Evolutionary conservation across 768 basidiomycete genomes (phyloP), one percentile per base, ranked within the genome.

Genomic region (Leccinum uliginosum): DNA sequence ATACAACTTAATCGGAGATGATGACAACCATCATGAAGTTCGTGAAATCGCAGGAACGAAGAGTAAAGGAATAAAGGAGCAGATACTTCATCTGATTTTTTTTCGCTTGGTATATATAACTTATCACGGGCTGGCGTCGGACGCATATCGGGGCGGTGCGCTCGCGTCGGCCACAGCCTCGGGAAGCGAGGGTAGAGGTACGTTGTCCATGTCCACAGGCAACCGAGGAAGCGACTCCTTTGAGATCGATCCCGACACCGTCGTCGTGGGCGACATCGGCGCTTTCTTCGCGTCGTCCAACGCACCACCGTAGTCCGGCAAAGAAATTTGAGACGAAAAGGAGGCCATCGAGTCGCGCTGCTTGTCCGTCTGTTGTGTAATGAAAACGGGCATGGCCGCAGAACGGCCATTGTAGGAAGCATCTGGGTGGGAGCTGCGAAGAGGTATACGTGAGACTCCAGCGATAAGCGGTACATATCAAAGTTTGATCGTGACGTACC

Each of bases 321-420:
- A 62, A 14, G 79, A 79, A 51, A 79, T 65, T 57, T 75, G 73
- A 29, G 71, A 71, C 7, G 78, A 76, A 66, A 80, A 74, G 0
- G 83, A 84, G 38, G 74, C 71, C 15, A 80, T 55, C 6, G 81
- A 81, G 56, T 79, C 78, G 52, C 75, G 79, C 61, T 78, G 80
- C 59, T 72, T 73, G 50, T 80, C 65, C 53, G 75, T 73, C 49
- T 75, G 75, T 27, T 72, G 72, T 55, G 77, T 76, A 44, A 83
- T 74, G 56, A 75, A 74, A 53, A 81, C 72, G n/a, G 82, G 81
- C 57, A 78, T 62, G 45, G 62, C 56, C 1, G 64, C 62, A 48
- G 62, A 59, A 40, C 58, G 59, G 45, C 59, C 29, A 27, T 61
- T 70, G 55, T 50, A 62, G 7, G 69, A 62, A 59, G 48, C 58